Percentiles rank a stretch among this genome's conserved stretches.
Evolutionary conservation across 129 eudicot species (phyloP).

Genomic region (Cynara cardunculus): DNA sequence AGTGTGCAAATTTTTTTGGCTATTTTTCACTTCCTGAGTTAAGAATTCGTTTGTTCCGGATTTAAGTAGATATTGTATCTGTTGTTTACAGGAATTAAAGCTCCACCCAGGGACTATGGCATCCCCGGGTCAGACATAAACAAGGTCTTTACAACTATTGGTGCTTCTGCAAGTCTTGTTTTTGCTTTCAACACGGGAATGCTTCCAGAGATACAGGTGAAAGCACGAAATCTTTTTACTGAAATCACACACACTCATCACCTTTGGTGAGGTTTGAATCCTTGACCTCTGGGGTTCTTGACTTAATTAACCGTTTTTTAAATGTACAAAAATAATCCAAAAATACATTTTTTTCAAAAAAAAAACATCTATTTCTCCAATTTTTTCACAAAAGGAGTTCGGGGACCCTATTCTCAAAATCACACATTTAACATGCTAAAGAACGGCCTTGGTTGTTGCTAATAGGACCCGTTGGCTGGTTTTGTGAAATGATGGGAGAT

Average conservation of each 20-base stretch:
- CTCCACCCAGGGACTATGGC: constrained; percentile 77
- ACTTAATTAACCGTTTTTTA: too few relatives aligned
- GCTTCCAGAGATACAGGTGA: constrained; percentile 99
- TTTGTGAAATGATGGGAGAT: too few relatives aligned
- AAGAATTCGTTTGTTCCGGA: neutral
- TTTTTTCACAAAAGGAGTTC: too few relatives aligned
- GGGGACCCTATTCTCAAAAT: too few relatives aligned
- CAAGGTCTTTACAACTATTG: constrained; percentile 75
- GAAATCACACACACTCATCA: neutral
- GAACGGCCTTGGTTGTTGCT: too few relatives aligned
- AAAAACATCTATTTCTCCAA: too few relatives aligned
- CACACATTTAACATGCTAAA: too few relatives aligned
- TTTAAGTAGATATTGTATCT: neutral
- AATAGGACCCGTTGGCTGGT: too few relatives aligned
- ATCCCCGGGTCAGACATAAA: constrained; percentile 53
- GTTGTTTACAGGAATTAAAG: constrained; percentile 44
- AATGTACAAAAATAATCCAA: too few relatives aligned
- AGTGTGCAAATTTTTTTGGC: neutral
- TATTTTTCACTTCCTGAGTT: neutral
- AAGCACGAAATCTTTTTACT: neutral
- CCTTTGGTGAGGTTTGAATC: neutral
- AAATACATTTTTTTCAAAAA: too few relatives aligned
- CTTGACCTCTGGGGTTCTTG: too few relatives aligned
- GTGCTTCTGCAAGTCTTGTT: constrained; percentile 92
- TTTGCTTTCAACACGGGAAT: constrained; percentile 96